Percentiles rank a stretch among this genome's conserved stretches.
Conservation (phyloP, 2,329 filamentous ascomycete genomes). For the Macrophomina tecta region DNA sequence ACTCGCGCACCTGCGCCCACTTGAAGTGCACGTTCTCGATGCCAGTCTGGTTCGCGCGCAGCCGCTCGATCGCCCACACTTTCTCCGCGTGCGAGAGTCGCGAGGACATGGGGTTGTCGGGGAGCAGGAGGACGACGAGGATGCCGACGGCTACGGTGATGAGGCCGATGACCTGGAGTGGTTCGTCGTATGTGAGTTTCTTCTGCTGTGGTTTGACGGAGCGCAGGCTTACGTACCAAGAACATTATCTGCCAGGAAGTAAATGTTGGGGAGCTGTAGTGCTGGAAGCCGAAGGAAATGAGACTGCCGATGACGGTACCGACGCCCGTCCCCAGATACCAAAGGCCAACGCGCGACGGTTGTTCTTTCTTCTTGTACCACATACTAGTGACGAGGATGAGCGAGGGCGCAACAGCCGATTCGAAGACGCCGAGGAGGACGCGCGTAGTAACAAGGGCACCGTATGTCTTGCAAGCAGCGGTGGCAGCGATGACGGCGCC, state of each 20-base stretch:
- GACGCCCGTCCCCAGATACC: conserved; percentile 65
- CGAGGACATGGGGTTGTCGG: conserved; percentile 50
- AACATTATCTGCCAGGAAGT: conserved; percentile 42
- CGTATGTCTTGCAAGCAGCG: conserved; percentile 58
- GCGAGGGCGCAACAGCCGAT: conserved; percentile 59
- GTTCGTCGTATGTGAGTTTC: too few species aligned
- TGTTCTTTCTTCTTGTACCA: conserved; percentile 65
- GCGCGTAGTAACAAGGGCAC: conserved; percentile 56
- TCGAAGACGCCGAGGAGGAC: conserved; percentile 62
- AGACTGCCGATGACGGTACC: conserved; percentile 56
- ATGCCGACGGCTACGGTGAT: conserved; percentile 38
- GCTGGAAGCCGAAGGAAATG: conserved; percentile 46
- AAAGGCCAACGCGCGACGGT: conserved; percentile 67
- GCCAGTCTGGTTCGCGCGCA: conserved; percentile 77
- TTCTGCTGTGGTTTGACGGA: too few species aligned
- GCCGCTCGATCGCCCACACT: conserved; percentile 67
- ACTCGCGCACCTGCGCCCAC: conserved; percentile 67
- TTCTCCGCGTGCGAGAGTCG: conserved; percentile 47
- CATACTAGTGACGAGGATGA: conserved; percentile 62
- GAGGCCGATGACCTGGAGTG: conserved; percentile 31
- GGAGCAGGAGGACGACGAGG: conserved; percentile 47
- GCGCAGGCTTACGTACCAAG: conserved; percentile 30
- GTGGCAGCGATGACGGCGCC: conserved; percentile 56
- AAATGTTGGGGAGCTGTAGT: conserved; percentile 35
- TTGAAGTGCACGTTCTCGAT: conserved; percentile 75